Evolutionary conservation across 169 alveolate species (phyloP), one percentile per base, ranked within the genome.

Genomic region (Plasmodium chabaudi): DNA sequence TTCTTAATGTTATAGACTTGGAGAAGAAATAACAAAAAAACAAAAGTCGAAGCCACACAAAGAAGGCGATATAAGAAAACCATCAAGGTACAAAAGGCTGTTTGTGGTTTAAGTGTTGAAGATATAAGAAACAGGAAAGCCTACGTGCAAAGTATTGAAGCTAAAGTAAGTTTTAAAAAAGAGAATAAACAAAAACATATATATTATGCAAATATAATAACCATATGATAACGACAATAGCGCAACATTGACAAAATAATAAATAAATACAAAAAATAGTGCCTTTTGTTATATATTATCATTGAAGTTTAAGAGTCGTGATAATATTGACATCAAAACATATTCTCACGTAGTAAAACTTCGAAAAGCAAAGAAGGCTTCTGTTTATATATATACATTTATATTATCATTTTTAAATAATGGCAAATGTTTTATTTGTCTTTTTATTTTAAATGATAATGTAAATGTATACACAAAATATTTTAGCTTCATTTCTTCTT

Each of bases 11-110:
- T 67, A 60, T 86, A 97, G 97, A 96, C 97, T 15, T 98, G 99
- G 99, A 88, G 99, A 53, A 96, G 99, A 93, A 95, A 96, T 92
- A 97, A 98, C 95, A 98, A 98, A 96, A 98, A 98, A 94, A 94
- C 96, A 72, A 93, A 93, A 89, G 74, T 93, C 17, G 94, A 87
- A 90, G 67, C 86, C 15, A 79, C 93, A 60, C 93, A 91, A 89
- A 86, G 91, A 89, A 91, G 95, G 42, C 92, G 98, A 79, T 93
- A 97, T 77, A 95, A 92, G 92, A 95, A 94, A 94, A 92, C 96
- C 17, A 97, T 95, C 19, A 96, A 96, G 87, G 93, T 95, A 73
- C 98, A 96, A 88, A 98, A 98, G 94, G 99, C 99, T n/a, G 97
- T 98, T 72, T 99, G 96, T 53, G 99, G 99, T 53, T 94, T 98